phyloP scores from a whole-genome alignment of 2,329 filamentous ascomycete genomes.

The Trichoderma sp. region DNA sequence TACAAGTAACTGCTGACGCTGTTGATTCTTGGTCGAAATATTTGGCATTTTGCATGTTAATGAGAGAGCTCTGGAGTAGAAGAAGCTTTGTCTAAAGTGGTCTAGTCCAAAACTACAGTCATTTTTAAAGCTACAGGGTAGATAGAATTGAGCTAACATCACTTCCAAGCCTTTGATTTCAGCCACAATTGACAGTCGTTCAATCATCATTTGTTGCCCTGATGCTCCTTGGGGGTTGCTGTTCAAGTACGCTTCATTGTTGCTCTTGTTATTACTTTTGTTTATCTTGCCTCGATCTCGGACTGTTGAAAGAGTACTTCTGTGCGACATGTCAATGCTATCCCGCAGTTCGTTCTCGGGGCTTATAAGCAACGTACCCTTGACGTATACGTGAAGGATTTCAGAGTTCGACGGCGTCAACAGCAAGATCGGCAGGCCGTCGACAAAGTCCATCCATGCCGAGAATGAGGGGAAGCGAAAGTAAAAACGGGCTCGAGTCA shows the following conservation, averaged over 20 bases:
- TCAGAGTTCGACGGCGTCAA: constrained; percentile 9
- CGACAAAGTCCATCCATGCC: not conserved
- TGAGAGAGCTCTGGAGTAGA: not conserved
- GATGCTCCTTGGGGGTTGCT: not conserved
- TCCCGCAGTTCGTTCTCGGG: not conserved
- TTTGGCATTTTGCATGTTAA: not conserved
- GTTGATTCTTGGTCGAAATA: not conserved
- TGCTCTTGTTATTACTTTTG: not conserved
- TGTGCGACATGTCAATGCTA: not conserved
- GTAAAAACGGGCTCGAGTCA: not conserved
- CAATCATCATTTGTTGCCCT: not conserved
- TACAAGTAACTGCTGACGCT: not conserved
- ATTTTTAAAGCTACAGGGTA: constrained; percentile 8
- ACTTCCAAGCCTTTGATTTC: not conserved
- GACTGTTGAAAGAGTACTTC: not conserved
- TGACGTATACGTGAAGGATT: not conserved
- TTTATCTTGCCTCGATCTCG: not conserved
- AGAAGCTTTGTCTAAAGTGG: not conserved
- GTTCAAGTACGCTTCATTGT: not conserved
- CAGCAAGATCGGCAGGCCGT: not conserved
- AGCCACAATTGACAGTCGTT: not conserved
- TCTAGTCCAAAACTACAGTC: not conserved
- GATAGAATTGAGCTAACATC: not conserved
- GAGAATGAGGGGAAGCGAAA: constrained; percentile 13
- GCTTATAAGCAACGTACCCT: not conserved